Evolutionary conservation across 495 filamentous ascomycete species (phyloP), one percentile per base, ranked within the genome.

Genomic region (Annulohypoxylon bovei): DNA sequence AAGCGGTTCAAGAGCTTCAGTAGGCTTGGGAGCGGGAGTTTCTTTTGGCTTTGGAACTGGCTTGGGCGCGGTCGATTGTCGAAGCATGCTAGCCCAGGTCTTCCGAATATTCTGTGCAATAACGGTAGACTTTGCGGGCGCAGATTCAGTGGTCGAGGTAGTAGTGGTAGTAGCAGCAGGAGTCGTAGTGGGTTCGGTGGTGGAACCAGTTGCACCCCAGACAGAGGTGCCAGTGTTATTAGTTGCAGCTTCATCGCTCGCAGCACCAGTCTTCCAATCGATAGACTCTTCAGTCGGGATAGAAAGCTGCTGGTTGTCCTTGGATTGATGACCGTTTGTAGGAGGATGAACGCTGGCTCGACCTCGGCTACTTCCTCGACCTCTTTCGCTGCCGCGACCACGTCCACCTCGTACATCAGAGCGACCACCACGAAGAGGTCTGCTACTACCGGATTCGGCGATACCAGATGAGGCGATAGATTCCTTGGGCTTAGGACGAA

Each of bases 401-500:
- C 92, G 88, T 72, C 87, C 88, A 72, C 92, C 91, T 79, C 93
- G 90, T 70, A 91, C 80, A 67, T 87, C 89, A 76, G 87, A 86
- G 73, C 93, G 90, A 64, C 87, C 87, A 59, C 87, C 89, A 76
- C 93, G 88, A 56, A 75, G 73, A 60, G 78, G 75, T 60, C 81
- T 76, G 59, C 72, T 77, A 30, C 71, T 78, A 65, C 78, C 73
- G 39, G 88, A 79, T 72, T 86, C 80, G 67, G 82, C 83, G 67
- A 84, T 78, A 16, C 85, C 82, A 58, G 88, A 83, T 55, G 82
- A 84, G 33, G 86, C 80, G 12, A 83, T 74, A 35, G 85, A 76
- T 61, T 95, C 91, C 83, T 97, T 94, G 63, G 86, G 81, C 85
- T 97, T 99, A 55, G 95, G 88, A 68, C 89, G 90, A 71, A 88